Evolutionary conservation across 2,329 filamentous ascomycete species (phyloP).

Genomic region (Madurella mycetomatis): DNA sequence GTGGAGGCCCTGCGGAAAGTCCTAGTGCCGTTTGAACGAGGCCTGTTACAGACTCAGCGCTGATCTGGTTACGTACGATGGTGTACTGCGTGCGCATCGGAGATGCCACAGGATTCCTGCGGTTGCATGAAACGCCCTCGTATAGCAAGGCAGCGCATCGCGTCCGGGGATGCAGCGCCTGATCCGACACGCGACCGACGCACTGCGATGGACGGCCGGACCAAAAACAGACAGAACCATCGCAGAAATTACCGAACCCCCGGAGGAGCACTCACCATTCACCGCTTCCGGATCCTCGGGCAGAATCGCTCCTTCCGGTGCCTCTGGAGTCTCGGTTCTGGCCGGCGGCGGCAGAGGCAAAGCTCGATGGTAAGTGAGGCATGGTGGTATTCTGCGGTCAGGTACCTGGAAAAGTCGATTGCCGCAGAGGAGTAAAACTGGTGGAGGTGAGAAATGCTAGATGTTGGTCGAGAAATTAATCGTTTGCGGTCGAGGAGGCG

Average conservation of each 20-base stretch:
- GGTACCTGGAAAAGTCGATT: slow-evolving; percentile 9
- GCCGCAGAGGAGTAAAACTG: slow-evolving; percentile 3
- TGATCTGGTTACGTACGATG: too few relatives aligned
- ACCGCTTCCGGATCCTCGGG: slow-evolving; percentile 54
- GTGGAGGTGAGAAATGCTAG: slow-evolving; percentile 1
- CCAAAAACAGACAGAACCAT: not conserved
- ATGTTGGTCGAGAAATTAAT: not conserved
- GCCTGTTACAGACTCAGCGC: slow-evolving; percentile 37
- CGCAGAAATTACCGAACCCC: not conserved
- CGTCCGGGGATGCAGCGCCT: too few relatives aligned
- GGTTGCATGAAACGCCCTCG: too few relatives aligned
- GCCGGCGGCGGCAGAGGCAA: slow-evolving; percentile 77
- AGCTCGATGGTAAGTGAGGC: slow-evolving; percentile 77
- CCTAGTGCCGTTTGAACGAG: slow-evolving; percentile 58
- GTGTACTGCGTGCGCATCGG: too few relatives aligned
- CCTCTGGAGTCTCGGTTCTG: slow-evolving; percentile 59
- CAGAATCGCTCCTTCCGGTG: slow-evolving; percentile 51
- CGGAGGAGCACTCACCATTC: slow-evolving; percentile 60
- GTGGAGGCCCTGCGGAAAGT: slow-evolving; percentile 62
- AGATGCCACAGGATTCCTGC: too few relatives aligned
- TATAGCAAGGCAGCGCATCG: too few relatives aligned
- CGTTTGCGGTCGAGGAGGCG: slow-evolving; percentile 13
- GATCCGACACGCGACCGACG: not conserved
- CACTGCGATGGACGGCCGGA: too few relatives aligned
- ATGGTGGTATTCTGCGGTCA: slow-evolving; percentile 35